Evolutionary conservation across 805 yeast genomes (phyloP), one percentile per base, ranked within the genome.

Genomic region (Phaffomyces antillensis): DNA sequence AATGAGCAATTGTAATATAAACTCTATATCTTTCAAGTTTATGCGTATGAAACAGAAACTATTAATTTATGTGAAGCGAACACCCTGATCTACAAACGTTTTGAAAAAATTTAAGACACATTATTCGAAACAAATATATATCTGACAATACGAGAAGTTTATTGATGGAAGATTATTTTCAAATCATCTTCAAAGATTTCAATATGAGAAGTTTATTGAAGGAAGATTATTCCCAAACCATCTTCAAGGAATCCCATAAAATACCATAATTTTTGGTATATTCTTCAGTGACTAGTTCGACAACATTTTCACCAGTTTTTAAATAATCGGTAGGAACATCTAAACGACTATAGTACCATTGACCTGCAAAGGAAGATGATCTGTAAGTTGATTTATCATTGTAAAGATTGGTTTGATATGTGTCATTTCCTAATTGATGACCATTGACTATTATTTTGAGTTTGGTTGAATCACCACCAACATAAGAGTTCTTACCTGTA

Each of bases 351-450:
- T 40, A 40, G n/a, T 34, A 40, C 43, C 43, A 40, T 9, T 40
- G 26, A 28, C 43, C 43, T 11, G 43, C 38, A 40, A 40, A 40
- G 11, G 43, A 40, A 13, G 43, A 15, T 6, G 43, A 40, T 34
- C 43, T 40, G 16, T 40, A 40, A 6, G 43, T 40, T 12, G 43
- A 40, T 15, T 40, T 40, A 11, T 40, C 43, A 28, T 40, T 40
- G 26, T 34, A 40, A 12, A 40, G 34, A 17, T 40, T 40, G 5
- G 43, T 40, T 17, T 28, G 28, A 35, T 26, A 35, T 7, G 43
- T 40, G 18, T 40, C 43, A 12, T 28, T 35, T 3, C 20, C 43
- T 26, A 40, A 35, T 35, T 40, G 38, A 40, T 40, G 18, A 13
- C 43, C 43, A 40, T 40, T 40, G n/a, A 26, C 43, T 17, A 34